These are phyloP conservation scores for Nyssa sinensis DNA, from an alignment of 148 eudicot genomes.

Conservation along the genomic window DNA sequence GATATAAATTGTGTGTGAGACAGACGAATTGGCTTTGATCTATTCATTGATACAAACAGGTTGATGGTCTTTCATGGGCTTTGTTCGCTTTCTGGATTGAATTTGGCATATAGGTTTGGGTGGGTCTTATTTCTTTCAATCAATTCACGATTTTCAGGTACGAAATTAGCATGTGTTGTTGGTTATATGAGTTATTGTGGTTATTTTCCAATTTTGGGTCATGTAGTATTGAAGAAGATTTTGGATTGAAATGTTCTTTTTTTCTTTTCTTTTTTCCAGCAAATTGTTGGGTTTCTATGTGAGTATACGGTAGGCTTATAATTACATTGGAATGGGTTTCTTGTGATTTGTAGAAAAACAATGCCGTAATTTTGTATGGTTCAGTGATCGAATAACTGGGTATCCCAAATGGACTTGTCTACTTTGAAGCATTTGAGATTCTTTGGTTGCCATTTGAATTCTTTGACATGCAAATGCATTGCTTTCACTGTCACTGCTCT, in stretches of 20 bases:
- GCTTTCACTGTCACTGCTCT: constrained; percentile 41
- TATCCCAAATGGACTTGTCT: constrained; percentile 42
- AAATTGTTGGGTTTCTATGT: neutral
- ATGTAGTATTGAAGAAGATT: neutral
- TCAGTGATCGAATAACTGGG: too few relatives aligned
- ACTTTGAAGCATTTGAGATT: constrained; percentile 38
- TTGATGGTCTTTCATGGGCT: neutral
- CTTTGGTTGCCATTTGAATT: constrained; percentile 36
- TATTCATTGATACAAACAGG: neutral
- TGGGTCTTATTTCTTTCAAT: neutral
- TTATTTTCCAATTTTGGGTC: neutral
- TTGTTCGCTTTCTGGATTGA: neutral
- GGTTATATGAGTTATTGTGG: neutral
- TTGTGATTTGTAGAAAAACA: constrained; percentile 1
- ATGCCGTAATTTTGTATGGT: neutral
- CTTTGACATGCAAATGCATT: constrained; percentile 53
- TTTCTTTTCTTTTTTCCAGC: neutral
- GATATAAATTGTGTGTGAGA: too few relatives aligned
- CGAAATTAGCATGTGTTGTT: neutral
- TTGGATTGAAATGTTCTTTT: neutral
- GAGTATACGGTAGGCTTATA: neutral
- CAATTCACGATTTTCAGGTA: neutral
- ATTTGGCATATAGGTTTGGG: neutral
- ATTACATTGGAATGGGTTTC: neutral
- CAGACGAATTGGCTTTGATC: constrained; percentile 22